Base-by-base conservation (phyloP, 2,329 filamentous ascomycete genomes). In the Aspergillus transmontanensis region DNA sequence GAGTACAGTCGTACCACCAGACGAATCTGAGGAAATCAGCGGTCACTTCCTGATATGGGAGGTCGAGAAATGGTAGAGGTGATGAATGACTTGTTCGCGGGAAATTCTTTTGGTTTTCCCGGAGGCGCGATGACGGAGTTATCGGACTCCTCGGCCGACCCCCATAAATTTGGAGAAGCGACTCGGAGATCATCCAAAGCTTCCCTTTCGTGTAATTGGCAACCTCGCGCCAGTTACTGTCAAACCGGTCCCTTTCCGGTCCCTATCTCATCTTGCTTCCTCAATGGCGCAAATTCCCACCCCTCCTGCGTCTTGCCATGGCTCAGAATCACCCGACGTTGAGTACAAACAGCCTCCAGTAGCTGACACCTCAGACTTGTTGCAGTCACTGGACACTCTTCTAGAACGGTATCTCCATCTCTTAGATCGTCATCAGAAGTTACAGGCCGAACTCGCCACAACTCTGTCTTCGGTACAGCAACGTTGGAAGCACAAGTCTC, bases 381-480 rank as follows among this genome's bases (percentile, higher is more conserved):
- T 74, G 59, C 66, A 72, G 62, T 72, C 72, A 19, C 74, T 82
- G 57, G 79, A 83, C 66, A 61, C 62, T 26, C 71, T 81, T 48
- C 73, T 83, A 19, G 77, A 81, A 62, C 74, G 71, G 32, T 83
- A 83, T 68, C 74, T 83, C 50, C 62, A 73, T 32, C 75, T 82
- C 11, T 71, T 82, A 30, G 78, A 83, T 69, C 69, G 71, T 30
- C 78, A 83, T 60, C 80, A 81, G 60, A 71, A 72, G 43, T 64
- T 81, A 48, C 80, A 80, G 45, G 68, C 72, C 36, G 71, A 76
- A 12, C 61, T 82, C 6, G 73, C 77, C 7, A 74, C 74, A 43
- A 66, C 72, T 11, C 63, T 82, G 12, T 80, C 80, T 34, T 76
- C 75, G 63, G 80, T 82, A 78, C 60, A 36, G 4, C 21, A 68